Evolutionary conservation across 1,284 basidiomycete species (phyloP).

Genomic region (Apiotrichum montevideense): DNA sequence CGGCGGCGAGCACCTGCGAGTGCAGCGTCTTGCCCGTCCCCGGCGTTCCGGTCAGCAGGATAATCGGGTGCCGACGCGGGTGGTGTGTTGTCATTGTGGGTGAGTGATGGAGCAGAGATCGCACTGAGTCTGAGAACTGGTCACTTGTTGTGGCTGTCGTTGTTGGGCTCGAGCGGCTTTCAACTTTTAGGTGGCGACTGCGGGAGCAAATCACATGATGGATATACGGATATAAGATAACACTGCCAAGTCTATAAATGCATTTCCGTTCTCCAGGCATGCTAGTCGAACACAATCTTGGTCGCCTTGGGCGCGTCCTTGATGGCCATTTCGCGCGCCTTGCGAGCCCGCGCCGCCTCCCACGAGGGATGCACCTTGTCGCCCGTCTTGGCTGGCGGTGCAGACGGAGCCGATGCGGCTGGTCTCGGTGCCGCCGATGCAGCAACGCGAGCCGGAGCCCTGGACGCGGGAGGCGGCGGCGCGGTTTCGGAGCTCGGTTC

Average conservation of each 20-base stretch:
- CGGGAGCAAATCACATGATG: not conserved
- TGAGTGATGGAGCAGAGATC: not conserved
- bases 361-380: constrained; percentile 72
- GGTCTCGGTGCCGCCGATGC: constrained; percentile 4
- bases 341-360: constrained; percentile 77
- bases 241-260: not conserved
- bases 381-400: constrained; percentile 12
- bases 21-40: constrained; percentile 80
- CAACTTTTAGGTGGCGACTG: constrained; percentile 6
- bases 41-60: constrained; percentile 79
- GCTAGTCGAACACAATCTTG: constrained; percentile 52
- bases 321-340: constrained; percentile 51
- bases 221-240: too few relatives aligned
- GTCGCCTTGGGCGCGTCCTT: constrained; percentile 45
- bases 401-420: not conserved
- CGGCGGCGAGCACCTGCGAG: constrained; percentile 62
- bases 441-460: not conserved
- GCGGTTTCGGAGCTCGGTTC: not conserved
- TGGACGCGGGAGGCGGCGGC: constrained; percentile 4
- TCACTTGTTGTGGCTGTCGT: not conserved
- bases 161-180: not conserved
- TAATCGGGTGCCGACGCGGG: constrained; percentile 58
- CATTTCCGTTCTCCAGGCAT: not conserved
- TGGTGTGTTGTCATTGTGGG: constrained; percentile 46
- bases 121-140: not conserved